Base-by-base conservation (phyloP, 2,329 filamentous ascomycete species). In the Fulvia fulva region DNA sequence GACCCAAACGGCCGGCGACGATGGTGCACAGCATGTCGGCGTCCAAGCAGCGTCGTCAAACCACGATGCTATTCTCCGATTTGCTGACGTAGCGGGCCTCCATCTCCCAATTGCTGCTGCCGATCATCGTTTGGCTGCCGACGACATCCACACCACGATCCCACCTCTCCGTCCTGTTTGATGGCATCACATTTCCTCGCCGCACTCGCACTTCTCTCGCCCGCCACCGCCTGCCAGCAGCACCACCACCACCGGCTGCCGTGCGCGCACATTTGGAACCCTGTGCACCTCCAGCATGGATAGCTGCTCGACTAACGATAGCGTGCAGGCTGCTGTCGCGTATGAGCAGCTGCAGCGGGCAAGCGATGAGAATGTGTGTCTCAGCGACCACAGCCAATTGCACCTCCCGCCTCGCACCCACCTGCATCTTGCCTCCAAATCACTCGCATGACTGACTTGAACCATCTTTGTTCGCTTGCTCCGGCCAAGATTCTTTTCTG, bases 281-380 rank as follows among this genome's bases (percentile, higher is more conserved):
- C 37, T 41, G 19, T 19, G 37, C 37, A n/a, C 14, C 37, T 4
- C 2, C 14, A 56, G 37, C 54, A 44, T 56, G 54, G 46, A 56
- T 56, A 43, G 53, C 53, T 49, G 43, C 43, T 30, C 25, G 26
- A 32, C 52, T 47, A 55, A 43, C 52, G 52, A 55, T 34, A 46
- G 52, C 52, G 23, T 55, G 52, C 54, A 56, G 21, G 54, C 30
- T 21, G 9, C 30, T 23, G 52, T 34, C 34, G 49, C 52, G 52
- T 32, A 47, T 46, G 41, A 55, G 52, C 52, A 34, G 41, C 52
- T 51, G 49, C 49, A 34, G 49, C 21, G 28, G 16, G 28, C 49
- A 51, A 37, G 49, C 49, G 28, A 51, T 37, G 49, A 34, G 5
- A 30, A 51, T 34, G 49, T 34, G 49, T 51, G 49, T 51, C 28